Percentiles rank a stretch among this genome's conserved stretches.
phyloP scores from a whole-genome alignment of 1,139 yeast species.

The Geotrichum klebahnii region DNA sequence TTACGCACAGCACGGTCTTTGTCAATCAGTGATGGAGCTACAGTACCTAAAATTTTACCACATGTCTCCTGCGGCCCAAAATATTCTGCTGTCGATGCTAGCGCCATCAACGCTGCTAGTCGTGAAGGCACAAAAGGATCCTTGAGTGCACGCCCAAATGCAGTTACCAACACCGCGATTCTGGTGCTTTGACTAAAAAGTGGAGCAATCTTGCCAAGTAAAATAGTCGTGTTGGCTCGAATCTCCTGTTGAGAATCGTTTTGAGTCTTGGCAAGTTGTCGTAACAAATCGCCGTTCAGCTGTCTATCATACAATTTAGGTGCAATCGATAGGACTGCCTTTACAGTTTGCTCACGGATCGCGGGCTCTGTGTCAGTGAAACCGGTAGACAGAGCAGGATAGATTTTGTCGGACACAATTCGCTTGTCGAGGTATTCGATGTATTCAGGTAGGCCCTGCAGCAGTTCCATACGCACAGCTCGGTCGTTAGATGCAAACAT shows the following conservation, averaged over 20 bases:
- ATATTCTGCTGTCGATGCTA: slow-evolving; percentile 58
- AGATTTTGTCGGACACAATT: slow-evolving; percentile 67
- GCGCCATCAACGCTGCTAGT: slow-evolving; percentile 72
- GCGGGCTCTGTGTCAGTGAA: slow-evolving; percentile 79
- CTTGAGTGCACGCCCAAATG: slow-evolving; percentile 74
- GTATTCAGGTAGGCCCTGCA: slow-evolving; percentile 59
- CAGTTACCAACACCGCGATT: slow-evolving; percentile 69
- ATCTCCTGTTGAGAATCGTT: slow-evolving; percentile 79
- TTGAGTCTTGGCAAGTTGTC: slow-evolving; percentile 82
- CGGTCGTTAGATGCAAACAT: slow-evolving; percentile 70
- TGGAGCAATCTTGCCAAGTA: slow-evolving; percentile 67
- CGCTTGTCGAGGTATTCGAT: slow-evolving; percentile 51
- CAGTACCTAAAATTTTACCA: slow-evolving; percentile 74
- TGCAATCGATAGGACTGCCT: slow-evolving; percentile 60
- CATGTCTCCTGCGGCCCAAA: slow-evolving; percentile 77
- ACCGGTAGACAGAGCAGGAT: slow-evolving; percentile 66
- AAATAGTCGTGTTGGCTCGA: slow-evolving; percentile 76
- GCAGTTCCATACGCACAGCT: slow-evolving; percentile 64
- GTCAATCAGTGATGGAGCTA: slow-evolving; percentile 82
- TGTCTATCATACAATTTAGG: slow-evolving; percentile 72
- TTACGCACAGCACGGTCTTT: slow-evolving; percentile 61
- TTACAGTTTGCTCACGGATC: slow-evolving; percentile 76
- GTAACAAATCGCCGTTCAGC: slow-evolving; percentile 76
- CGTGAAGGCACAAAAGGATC: slow-evolving; percentile 79
- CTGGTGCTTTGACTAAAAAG: slow-evolving; percentile 49